Base-by-base conservation (phyloP, 345 rosid species). In the Eucalyptus pumila region DNA sequence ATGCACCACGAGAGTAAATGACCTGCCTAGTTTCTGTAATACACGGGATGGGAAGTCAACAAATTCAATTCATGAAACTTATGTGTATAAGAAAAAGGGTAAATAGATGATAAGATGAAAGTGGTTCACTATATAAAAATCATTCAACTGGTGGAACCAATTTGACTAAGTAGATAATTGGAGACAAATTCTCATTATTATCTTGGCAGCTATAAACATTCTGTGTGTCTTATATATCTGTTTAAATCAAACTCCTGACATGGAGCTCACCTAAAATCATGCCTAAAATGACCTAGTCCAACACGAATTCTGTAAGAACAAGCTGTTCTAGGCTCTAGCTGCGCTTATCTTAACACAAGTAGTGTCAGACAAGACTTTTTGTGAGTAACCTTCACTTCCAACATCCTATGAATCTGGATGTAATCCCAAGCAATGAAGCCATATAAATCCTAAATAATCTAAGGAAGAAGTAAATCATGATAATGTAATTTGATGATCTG, bases 201-300 rank as follows among this genome's bases (percentile, higher is more conserved):
- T 11, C 72, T 62, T 30, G 72, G 72, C 17, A 62, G 17, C 72
- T 62, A 62, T 14, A 62, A 2, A 62, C 34, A 62, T 62, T 58
- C 2, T 26, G 5, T 62, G 72, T 14, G 30, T 62, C 72, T 30
- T 62, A 30, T 14, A 30, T 62, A 62, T 62, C 17, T 62, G 34
- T 30, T 60, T 27, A 60, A 60, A 27, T n/a, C 32, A 62, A 30
- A 62, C 34, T 30, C 30, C 9, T 15, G 8, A 62, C 32, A 62
- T 27, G 72, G 19, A n/a, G 72, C 3, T 65, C 30, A 14, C 34
- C 37, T 7, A 30, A 65, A 65, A 30, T 65, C 37, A 0, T 9
- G 10, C 72, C 90, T 52, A 76, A 90, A 91, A 32, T 91, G 88
- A 45, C 91, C 90, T 80, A 67, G 88, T 34, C 91, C 89, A 14